phyloP scores from a whole-genome alignment of 2,329 filamentous ascomycete genomes.

The Penicillium sp. region DNA sequence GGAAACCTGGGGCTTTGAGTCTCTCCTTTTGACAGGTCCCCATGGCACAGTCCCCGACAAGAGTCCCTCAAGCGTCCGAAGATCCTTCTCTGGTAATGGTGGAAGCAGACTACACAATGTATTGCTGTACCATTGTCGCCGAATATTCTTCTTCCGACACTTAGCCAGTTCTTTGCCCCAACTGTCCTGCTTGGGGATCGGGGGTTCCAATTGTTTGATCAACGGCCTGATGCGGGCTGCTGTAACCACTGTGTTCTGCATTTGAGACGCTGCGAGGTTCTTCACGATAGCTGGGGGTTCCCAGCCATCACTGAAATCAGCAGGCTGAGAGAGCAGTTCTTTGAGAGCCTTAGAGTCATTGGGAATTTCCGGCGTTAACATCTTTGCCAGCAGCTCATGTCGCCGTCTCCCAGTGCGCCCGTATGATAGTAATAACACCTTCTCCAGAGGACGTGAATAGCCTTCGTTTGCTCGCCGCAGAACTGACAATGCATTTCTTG shows the following conservation, averaged over 20 bases:
- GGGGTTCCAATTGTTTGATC: constrained; percentile 27
- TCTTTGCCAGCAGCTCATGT: constrained; percentile 44
- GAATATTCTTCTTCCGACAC: constrained; percentile 35
- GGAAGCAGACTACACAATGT: constrained; percentile 35
- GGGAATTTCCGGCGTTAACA: constrained; percentile 30
- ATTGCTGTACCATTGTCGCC: constrained; percentile 37
- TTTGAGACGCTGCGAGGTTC: constrained; percentile 36
- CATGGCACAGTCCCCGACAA: constrained; percentile 34
- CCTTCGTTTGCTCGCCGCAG: constrained; percentile 56
- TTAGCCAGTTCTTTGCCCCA: constrained; percentile 35
- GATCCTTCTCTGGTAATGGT: constrained; percentile 39
- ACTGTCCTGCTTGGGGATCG: constrained; percentile 35
- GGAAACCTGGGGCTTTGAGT: not conserved
- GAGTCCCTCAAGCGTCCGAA: constrained; percentile 33
- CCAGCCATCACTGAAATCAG: constrained; percentile 33
- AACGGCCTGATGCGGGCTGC: constrained; percentile 22
- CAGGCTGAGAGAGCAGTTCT: constrained; percentile 16
- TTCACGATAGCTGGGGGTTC: constrained; percentile 31
- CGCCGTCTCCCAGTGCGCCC: constrained; percentile 55
- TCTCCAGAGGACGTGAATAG: constrained; percentile 49
- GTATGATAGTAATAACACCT: constrained; percentile 55
- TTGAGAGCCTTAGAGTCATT: constrained; percentile 21
- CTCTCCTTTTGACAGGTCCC: constrained; percentile 28
- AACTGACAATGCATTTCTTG: constrained; percentile 41
- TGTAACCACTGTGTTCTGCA: constrained; percentile 26